A percentile compares a stretch with the other conserved stretches of the same genome.
Evolutionary conservation across 202 grass and related monocot genomes (phyloP).

Genomic region (Brachypodium distachyon): DNA sequence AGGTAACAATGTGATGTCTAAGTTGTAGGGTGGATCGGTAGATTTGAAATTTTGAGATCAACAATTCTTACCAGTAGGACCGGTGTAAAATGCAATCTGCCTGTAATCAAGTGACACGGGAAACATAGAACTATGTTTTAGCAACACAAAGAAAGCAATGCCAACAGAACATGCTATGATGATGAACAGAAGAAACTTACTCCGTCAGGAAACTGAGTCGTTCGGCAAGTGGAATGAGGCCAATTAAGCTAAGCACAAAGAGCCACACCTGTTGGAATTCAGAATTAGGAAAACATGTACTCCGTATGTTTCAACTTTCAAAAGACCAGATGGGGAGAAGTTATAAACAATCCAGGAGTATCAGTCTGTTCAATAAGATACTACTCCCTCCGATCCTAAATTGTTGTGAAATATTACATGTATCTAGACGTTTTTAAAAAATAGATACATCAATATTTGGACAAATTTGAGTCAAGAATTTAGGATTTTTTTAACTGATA

Average conservation of each 20-base stretch:
- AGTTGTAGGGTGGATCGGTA: background rate
- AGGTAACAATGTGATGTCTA: background rate
- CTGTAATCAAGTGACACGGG: conserved; percentile 15
- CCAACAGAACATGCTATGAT: background rate
- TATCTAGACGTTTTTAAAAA: no score
- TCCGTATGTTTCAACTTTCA: background rate
- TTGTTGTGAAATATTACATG: no score
- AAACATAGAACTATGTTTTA: background rate
- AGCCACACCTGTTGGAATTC: conserved; percentile 53
- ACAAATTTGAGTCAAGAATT: background rate
- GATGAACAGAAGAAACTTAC: conserved; percentile 19
- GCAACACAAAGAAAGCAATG: background rate
- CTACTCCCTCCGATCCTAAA: no score
- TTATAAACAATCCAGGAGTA: background rate
- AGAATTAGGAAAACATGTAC: background rate
- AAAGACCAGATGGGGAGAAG: background rate
- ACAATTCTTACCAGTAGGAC: conserved; percentile 54
- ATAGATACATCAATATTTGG: no score
- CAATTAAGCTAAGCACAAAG: conserved; percentile 78
- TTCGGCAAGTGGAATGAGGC: conserved; percentile 82
- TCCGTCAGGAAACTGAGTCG: conserved; percentile 94
- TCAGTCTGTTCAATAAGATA: no score
- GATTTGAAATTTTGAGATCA: background rate
- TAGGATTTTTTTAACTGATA: background rate
- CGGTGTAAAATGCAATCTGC: conserved; percentile 79